phyloP scores from a whole-genome alignment of 352 stramenopile species.

The Pelagophyceae sp. region DNA sequence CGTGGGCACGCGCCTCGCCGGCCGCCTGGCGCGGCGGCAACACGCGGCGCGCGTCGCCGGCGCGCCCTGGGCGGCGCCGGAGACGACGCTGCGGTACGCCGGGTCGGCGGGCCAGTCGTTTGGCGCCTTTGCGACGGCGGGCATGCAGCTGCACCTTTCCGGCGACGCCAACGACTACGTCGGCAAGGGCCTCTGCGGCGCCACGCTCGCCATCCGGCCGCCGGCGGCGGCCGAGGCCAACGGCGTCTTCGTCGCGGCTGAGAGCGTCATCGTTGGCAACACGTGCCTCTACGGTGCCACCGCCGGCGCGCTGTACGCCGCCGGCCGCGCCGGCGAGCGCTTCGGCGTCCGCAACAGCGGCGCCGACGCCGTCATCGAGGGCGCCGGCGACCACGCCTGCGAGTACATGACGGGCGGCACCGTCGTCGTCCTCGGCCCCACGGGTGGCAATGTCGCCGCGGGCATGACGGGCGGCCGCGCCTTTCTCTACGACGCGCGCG shows the following conservation, averaged over 20 bases:
- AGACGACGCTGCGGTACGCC: constrained; percentile 78
- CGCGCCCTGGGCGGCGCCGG: no score
- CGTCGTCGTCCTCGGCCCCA: constrained; percentile 76
- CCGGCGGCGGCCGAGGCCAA: constrained; percentile 43
- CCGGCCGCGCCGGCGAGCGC: constrained; percentile 79
- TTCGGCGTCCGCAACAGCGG: constrained; percentile 89
- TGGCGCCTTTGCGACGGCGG: constrained; percentile 62
- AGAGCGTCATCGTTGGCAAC: constrained; percentile 89
- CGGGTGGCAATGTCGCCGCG: constrained; percentile 82
- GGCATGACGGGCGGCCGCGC: constrained; percentile 85
- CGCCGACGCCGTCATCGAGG: constrained; percentile 80
- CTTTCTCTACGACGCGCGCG: constrained; percentile 75
- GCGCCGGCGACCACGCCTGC: constrained; percentile 82
- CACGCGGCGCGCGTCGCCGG: constrained; percentile 58
- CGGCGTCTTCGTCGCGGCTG: constrained; percentile 47
- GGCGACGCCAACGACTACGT: constrained; percentile 94
- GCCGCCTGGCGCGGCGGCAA: constrained; percentile 78
- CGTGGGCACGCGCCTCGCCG: constrained; percentile 75
- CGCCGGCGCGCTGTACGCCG: constrained; percentile 79
- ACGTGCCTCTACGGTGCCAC: constrained; percentile 89
- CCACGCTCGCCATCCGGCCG: constrained; percentile 73
- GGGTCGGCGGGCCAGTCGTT: constrained; percentile 86
- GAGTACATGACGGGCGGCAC: constrained; percentile 92
- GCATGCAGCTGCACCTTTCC: constrained; percentile 54
- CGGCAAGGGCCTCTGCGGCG: constrained; percentile 85